Conservation (phyloP, 2,329 filamentous ascomycete genomes). For the Alternaria consortialis region DNA sequence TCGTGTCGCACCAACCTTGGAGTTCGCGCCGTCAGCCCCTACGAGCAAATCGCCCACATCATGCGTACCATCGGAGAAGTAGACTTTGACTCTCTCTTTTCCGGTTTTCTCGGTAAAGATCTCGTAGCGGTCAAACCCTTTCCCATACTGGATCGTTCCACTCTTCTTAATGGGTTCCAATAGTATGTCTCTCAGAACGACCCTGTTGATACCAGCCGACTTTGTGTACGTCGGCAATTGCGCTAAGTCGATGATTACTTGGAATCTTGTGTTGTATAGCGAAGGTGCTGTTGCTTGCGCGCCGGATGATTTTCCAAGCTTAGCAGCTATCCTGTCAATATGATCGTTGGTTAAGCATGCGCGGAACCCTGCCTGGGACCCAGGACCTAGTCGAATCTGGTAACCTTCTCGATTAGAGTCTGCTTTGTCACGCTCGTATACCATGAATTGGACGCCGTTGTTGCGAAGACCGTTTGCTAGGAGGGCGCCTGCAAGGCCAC, state of each 20-base stretch:
- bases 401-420: slow-evolving; percentile 13
- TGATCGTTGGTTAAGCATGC: slow-evolving; percentile 4
- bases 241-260: slow-evolving; percentile 2
- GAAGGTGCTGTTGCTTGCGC: slow-evolving; percentile 4
- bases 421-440: slow-evolving; percentile 6
- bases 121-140: background rate
- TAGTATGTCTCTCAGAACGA: background rate
- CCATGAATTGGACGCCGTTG: slow-evolving; percentile 5
- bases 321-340: background rate
- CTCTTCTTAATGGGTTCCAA: background rate
- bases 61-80: background rate
- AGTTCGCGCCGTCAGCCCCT: slow-evolving; percentile 4
- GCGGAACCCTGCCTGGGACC: slow-evolving; percentile 6
- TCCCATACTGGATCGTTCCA: background rate
- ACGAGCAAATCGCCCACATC: slow-evolving; percentile 7
- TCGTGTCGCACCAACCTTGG: background rate
- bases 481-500: slow-evolving; percentile 8
- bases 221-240: background rate
- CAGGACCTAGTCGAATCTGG: slow-evolving; percentile 11
- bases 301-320: slow-evolving; percentile 2
- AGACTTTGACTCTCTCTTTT: background rate
- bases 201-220: background rate
- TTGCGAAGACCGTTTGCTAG: slow-evolving; percentile 11
- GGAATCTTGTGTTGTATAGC: background rate
- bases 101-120: background rate